Conservation (phyloP, 73 alveolate genomes). For the Tetrahymena malaccensis region DNA sequence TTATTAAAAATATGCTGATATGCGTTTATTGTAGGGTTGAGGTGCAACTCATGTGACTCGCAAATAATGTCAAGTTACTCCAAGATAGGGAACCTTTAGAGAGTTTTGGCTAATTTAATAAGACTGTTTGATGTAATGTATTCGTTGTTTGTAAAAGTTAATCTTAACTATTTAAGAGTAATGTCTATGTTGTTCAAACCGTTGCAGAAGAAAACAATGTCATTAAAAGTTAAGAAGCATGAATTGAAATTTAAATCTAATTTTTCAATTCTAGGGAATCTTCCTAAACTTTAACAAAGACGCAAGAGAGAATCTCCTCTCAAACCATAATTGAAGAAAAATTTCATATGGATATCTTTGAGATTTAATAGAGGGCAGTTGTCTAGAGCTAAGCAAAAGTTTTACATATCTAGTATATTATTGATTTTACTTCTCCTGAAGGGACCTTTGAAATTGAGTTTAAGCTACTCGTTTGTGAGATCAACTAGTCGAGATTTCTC, state of each 20-base stretch:
- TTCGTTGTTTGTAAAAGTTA: background rate
- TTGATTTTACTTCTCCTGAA: background rate
- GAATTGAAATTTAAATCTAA: background rate
- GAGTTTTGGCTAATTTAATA: background rate
- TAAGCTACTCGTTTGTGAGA: background rate
- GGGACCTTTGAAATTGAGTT: background rate
- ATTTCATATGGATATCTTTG: background rate
- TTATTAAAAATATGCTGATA: background rate
- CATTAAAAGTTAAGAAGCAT: background rate
- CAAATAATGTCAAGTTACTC: background rate
- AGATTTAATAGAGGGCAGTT: background rate
- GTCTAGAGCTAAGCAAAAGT: background rate
- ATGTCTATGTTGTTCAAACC: background rate
- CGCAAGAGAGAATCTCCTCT: background rate
- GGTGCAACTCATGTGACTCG: background rate
- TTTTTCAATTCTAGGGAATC: background rate
- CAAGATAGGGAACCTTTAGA: background rate
- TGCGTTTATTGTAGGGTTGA: background rate
- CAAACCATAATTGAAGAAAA: background rate
- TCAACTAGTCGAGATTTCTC: background rate
- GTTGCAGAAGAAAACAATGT: background rate
- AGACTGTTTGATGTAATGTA: background rate
- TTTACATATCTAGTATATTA: background rate
- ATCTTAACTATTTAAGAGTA: background rate
- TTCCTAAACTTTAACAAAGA: background rate